Percentiles rank a stretch among this genome's conserved stretches.
phyloP scores from a whole-genome alignment of 225 moss, liverwort and hornwort species.

The Anthoceros angustus region DNA sequence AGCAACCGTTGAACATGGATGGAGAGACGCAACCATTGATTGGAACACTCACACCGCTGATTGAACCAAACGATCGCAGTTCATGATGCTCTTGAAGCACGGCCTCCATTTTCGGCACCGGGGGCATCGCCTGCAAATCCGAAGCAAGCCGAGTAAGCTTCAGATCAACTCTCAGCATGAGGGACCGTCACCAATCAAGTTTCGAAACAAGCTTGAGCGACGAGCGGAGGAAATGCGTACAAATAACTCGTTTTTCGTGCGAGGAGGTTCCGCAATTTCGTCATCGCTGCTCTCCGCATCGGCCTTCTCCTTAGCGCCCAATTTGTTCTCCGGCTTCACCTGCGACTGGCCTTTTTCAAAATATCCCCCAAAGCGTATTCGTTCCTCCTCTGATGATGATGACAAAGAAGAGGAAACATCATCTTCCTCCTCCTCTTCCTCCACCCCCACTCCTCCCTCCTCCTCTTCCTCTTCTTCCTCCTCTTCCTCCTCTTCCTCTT shows the following conservation, averaged over 20 bases:
- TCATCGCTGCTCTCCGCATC: conserved; percentile 39
- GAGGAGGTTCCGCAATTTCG: conserved; percentile 38
- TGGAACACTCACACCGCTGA: conserved; percentile 33
- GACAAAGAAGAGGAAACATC: background rate
- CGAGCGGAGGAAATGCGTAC: conserved; percentile 14
- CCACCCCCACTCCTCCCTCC: conserved; percentile 10
- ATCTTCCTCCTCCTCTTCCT: conserved; percentile 26
- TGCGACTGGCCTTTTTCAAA: background rate
- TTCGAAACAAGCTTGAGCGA: conserved; percentile 10
- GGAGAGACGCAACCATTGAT: background rate
- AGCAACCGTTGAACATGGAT: background rate
- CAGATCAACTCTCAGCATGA: conserved; percentile 9
- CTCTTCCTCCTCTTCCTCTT: conserved; percentile 14
- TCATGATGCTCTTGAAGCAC: conserved; percentile 61
- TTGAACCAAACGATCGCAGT: conserved; percentile 43
- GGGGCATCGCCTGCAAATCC: conserved; percentile 51
- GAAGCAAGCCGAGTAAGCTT: background rate
- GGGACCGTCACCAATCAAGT: conserved; percentile 6
- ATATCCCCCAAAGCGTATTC: background rate
- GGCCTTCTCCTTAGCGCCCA: background rate
- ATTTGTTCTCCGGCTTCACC: background rate
- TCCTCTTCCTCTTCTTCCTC: conserved; percentile 24
- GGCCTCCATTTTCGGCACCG: conserved; percentile 59
- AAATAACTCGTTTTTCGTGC: conserved; percentile 47
- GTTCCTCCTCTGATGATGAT: background rate